Evolutionary conservation across 495 filamentous ascomycete species (phyloP).

Genomic region (Neurospora terricola): DNA sequence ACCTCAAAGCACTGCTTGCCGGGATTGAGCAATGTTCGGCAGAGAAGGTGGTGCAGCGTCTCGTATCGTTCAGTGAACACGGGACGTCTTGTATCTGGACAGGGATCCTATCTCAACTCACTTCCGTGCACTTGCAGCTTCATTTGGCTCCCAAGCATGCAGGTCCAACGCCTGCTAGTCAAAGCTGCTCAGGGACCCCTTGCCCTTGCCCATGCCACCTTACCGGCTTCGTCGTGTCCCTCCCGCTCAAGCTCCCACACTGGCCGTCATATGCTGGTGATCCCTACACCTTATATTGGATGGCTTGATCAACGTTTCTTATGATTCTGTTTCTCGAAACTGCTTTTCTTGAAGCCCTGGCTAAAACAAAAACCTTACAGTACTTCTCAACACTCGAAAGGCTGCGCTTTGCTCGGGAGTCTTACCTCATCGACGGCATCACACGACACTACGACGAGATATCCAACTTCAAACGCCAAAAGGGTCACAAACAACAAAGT

Average conservation of each 20-base stretch:
- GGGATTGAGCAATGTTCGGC: neutral
- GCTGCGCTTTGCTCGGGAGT: constrained; percentile 49
- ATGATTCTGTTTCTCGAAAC: neutral
- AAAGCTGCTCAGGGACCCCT: constrained; percentile 10
- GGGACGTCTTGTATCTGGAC: neutral
- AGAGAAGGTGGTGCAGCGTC: neutral
- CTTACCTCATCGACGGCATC: constrained; percentile 25
- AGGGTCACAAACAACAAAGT: constrained; percentile 22
- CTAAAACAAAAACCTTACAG: constrained; percentile 27
- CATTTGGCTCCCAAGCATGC: constrained; percentile 19
- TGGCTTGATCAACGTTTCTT: neutral
- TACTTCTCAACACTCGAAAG: constrained; percentile 60
- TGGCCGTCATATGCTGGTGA: neutral
- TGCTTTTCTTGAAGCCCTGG: constrained; percentile 2
- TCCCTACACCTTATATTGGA: neutral
- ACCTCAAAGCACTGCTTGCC: neutral
- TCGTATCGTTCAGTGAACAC: neutral
- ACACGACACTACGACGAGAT: constrained; percentile 34
- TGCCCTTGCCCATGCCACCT: constrained; percentile 4
- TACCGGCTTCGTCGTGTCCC: neutral
- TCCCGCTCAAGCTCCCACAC: neutral
- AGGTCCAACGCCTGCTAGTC: constrained; percentile 16
- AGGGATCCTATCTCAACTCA: neutral
- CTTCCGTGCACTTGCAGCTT: constrained; percentile 6
- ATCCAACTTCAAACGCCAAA: constrained; percentile 30